Conservation (phyloP, 805 yeast genomes). For the Clavispora vitiphila region DNA sequence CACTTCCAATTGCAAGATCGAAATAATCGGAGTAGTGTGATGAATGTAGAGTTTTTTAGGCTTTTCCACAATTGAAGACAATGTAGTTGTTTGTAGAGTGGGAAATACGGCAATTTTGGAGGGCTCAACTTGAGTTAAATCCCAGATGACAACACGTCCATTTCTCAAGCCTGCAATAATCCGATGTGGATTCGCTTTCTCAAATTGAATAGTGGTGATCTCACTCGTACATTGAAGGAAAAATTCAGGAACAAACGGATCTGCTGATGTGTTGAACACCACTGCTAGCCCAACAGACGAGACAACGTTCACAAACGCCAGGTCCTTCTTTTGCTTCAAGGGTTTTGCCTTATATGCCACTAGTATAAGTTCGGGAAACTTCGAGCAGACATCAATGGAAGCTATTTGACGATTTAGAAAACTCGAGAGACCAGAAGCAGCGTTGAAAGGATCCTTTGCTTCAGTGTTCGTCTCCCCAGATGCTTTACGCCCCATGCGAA, state of each 20-base stretch:
- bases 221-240: slow-evolving; percentile 37
- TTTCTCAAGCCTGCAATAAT: slow-evolving; percentile 46
- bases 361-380: slow-evolving; percentile 11
- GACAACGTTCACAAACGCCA: slow-evolving; percentile 3
- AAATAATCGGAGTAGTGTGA: slow-evolving; percentile 13
- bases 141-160: slow-evolving; percentile 52
- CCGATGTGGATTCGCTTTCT: slow-evolving; percentile 30
- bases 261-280: slow-evolving; percentile 27
- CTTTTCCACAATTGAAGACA: slow-evolving; percentile 5
- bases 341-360: slow-evolving; percentile 10
- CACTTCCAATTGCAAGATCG: slow-evolving; percentile 8
- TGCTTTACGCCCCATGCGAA: slow-evolving; percentile 11
- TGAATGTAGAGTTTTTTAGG: slow-evolving; percentile 4
- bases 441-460: slow-evolving; percentile 9
- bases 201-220: slow-evolving; percentile 37
- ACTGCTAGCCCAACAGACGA: slow-evolving; percentile 22
- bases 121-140: slow-evolving; percentile 20
- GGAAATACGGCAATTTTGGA: slow-evolving; percentile 14
- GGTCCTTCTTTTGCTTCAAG: not conserved
- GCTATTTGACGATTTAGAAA: slow-evolving; percentile 10
- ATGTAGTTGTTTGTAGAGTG: slow-evolving; percentile 13
- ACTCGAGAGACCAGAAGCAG: slow-evolving; percentile 2
- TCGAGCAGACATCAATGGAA: slow-evolving; percentile 6
- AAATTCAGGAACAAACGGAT: slow-evolving; percentile 27
- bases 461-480: not conserved